Percentiles rank a stretch among this genome's conserved stretches.
Conservation (phyloP, 306 rosid species). For the Castanea crenata region DNA sequence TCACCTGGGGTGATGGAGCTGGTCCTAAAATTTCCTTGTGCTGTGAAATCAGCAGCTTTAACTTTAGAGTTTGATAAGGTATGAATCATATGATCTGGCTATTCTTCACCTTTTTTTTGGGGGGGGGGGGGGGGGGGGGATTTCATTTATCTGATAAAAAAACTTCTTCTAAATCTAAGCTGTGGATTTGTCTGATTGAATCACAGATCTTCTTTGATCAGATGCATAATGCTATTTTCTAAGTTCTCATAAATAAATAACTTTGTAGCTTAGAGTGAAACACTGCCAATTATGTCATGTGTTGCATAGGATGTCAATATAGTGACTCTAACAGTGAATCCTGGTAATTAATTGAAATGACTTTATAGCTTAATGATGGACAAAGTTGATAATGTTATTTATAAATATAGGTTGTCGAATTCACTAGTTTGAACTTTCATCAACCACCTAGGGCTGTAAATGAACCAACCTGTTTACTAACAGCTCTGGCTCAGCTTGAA, state of each 20-base stretch:
- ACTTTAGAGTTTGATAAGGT: constrained; percentile 89
- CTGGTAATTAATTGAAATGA: neutral
- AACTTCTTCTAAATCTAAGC: constrained; percentile 2
- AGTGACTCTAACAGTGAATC: neutral
- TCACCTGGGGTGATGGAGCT: constrained; percentile 86
- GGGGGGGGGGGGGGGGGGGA: too few relatives aligned
- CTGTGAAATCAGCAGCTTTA: constrained; percentile 63
- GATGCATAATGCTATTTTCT: neutral
- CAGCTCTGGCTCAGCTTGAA: too few relatives aligned
- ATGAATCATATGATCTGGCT: neutral
- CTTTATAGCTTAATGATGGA: neutral
- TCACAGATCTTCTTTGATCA: neutral
- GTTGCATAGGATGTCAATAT: constrained; percentile 3
- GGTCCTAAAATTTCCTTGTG: constrained; percentile 78
- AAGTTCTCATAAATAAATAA: constrained; percentile 1
- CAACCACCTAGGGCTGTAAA: neutral
- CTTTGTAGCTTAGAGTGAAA: neutral
- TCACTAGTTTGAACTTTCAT: neutral
- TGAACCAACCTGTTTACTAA: too few relatives aligned
- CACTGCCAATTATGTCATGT: constrained; percentile 16
- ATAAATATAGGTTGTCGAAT: neutral
- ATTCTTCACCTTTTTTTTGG: neutral
- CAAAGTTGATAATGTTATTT: neutral
- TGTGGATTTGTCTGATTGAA: constrained; percentile 8
- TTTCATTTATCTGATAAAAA: neutral